Conservation (phyloP, 2,329 filamentous ascomycete species). For the Hirsutella thompsonii region DNA sequence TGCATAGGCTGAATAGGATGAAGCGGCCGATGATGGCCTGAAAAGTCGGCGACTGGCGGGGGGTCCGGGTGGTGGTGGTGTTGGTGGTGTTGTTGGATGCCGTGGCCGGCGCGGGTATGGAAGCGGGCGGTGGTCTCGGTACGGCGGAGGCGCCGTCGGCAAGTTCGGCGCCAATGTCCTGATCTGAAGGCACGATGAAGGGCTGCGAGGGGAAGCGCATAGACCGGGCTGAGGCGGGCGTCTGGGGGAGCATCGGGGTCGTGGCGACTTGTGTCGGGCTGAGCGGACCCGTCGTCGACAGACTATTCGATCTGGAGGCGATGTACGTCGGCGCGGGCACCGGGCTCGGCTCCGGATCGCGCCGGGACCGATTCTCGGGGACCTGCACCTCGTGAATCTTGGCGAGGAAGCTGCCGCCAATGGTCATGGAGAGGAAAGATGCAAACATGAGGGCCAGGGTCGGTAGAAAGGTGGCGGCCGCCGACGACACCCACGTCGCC, state of each 20-base stretch:
- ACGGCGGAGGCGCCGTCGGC: conserved; percentile 26
- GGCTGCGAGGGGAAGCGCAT: conserved; percentile 13
- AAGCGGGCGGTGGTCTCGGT: conserved; percentile 8
- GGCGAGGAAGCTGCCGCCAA: conserved; percentile 44
- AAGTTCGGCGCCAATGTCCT: conserved; percentile 50
- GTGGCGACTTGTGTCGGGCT: background rate
- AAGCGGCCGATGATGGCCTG: conserved; percentile 44
- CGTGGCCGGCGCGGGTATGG: conserved; percentile 1
- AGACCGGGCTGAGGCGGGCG: background rate
- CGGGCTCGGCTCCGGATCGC: conserved; percentile 16
- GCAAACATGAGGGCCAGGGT: conserved; percentile 39
- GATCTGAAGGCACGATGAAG: conserved; percentile 50
- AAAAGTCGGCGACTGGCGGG: conserved; percentile 24
- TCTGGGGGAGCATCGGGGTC: background rate
- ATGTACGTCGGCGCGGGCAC: conserved; percentile 15
- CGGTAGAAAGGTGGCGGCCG: conserved; percentile 41
- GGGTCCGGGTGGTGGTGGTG: conserved; percentile 13
- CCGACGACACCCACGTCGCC: conserved; percentile 42
- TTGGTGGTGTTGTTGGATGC: no score
- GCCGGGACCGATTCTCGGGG: conserved; percentile 39
- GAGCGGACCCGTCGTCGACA: background rate
- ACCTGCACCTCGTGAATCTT: conserved; percentile 48
- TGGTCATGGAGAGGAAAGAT: conserved; percentile 41
- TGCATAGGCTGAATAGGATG: conserved; percentile 38
- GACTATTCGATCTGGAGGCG: background rate